Evolutionary conservation across 352 stramenopile species (phyloP).

Genomic region (Phytophthora multivora): DNA sequence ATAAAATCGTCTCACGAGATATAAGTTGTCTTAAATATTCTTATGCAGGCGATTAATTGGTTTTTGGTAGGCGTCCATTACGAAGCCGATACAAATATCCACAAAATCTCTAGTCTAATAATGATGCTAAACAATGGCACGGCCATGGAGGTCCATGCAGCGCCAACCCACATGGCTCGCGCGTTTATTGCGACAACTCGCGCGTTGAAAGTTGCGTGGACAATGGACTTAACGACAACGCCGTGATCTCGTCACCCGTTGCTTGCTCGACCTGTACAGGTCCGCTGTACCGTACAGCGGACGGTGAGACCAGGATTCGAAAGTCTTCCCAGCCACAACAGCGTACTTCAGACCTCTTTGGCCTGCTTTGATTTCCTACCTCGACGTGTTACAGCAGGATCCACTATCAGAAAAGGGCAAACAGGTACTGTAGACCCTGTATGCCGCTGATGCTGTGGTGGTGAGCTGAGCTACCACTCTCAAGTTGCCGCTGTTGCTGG

Average conservation of each 20-base stretch:
- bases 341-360: constrained; percentile 1
- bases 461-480: constrained; percentile 12
- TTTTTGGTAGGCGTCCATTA: too few species aligned
- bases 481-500: constrained; percentile 11
- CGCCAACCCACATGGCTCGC: constrained; percentile 8
- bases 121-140: background rate
- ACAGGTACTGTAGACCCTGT: background rate
- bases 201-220: background rate
- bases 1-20: too few species aligned
- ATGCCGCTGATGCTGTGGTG: background rate
- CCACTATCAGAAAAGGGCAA: too few species aligned
- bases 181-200: constrained; percentile 20
- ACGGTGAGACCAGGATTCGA: constrained; percentile 2
- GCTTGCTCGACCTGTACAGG: background rate
- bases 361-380: constrained; percentile 10
- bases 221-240: constrained; percentile 2
- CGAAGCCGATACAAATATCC: constrained; percentile 10
- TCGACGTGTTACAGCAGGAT: background rate
- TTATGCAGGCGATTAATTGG: too few species aligned
- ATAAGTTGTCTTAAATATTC: too few species aligned
- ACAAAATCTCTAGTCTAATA: background rate
- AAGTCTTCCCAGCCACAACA: background rate
- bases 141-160: constrained; percentile 5
- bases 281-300: too few species aligned
- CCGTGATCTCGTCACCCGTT: constrained; percentile 4